Conservation (phyloP, 257 asterid species). For the Rehmannia glutinosa region DNA sequence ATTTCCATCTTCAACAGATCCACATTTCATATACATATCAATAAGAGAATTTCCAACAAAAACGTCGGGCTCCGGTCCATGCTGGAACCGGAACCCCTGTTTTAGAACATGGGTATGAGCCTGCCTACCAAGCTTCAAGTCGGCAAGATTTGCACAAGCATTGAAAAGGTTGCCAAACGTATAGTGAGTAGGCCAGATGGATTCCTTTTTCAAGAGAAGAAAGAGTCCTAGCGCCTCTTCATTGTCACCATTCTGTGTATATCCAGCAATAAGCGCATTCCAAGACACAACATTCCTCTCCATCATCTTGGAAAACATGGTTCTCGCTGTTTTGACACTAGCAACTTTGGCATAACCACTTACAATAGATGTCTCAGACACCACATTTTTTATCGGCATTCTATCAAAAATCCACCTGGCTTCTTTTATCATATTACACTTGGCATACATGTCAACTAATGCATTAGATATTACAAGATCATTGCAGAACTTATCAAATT, state of each 20-base stretch:
- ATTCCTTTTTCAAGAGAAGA: constrained; percentile 50
- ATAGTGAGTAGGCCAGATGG: constrained; percentile 52
- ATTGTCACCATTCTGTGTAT: constrained; percentile 19
- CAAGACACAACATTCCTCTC: constrained; percentile 38
- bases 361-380: constrained; percentile 51
- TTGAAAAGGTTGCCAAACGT: constrained; percentile 58
- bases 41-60: constrained; percentile 57
- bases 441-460: constrained; percentile 56
- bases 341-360: constrained; percentile 12
- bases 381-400: constrained; percentile 47
- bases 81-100: constrained; percentile 34
- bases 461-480: constrained; percentile 52
- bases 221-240: constrained; percentile 54
- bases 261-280: constrained; percentile 42
- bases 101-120: too few species aligned
- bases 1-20: constrained; percentile 46
- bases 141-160: constrained; percentile 56
- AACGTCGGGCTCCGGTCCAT: constrained; percentile 51
- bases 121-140: constrained; percentile 44
- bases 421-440: constrained; percentile 38
- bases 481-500: constrained; percentile 21
- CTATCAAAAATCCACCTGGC: constrained; percentile 60
- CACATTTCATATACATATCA: constrained; percentile 63
- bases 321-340: constrained; percentile 46
- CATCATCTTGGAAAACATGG: constrained; percentile 36